Conservation (phyloP, 2,329 filamentous ascomycete species). For the Neofusicoccum sp. region DNA sequence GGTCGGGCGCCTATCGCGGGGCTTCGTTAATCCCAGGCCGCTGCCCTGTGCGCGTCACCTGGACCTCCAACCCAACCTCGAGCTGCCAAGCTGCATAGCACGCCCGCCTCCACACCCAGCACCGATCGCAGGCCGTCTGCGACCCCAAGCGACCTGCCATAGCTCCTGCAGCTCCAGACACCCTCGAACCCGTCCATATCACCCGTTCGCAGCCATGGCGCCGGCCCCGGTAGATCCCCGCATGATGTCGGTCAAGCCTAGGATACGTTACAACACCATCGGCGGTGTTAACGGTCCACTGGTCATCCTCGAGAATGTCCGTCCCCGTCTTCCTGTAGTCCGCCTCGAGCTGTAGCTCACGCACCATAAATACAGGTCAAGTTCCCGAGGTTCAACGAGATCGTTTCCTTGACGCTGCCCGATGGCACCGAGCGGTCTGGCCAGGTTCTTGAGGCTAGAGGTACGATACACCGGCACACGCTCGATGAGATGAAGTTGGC, state of each 20-base stretch:
- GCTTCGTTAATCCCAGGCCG: slow-evolving; percentile 13
- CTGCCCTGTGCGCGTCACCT: slow-evolving; percentile 13
- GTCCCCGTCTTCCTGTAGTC: slow-evolving; percentile 33
- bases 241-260: slow-evolving; percentile 61
- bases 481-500: not conserved
- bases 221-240: slow-evolving; percentile 45
- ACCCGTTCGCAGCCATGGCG: slow-evolving; percentile 28
- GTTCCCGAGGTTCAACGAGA: slow-evolving; percentile 96
- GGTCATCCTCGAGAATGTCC: slow-evolving; percentile 94
- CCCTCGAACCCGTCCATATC: not conserved
- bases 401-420: slow-evolving; percentile 90
- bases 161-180: slow-evolving; percentile 9
- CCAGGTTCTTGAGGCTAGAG: slow-evolving; percentile 96
- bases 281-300: slow-evolving; percentile 96
- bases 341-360: slow-evolving; percentile 25
- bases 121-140: slow-evolving; percentile 15
- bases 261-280: slow-evolving; percentile 95
- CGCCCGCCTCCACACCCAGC: slow-evolving; percentile 14
- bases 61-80: slow-evolving; percentile 18
- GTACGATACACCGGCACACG: slow-evolving; percentile 49
- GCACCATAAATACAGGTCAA: slow-evolving; percentile 67
- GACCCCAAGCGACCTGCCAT: not conserved
- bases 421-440: slow-evolving; percentile 93
- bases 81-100: slow-evolving; percentile 19
- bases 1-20: slow-evolving; percentile 10